Evolutionary conservation across 495 filamentous ascomycete genomes (phyloP), one percentile per base, ranked within the genome.

Genomic region (Xylaria venustula): DNA sequence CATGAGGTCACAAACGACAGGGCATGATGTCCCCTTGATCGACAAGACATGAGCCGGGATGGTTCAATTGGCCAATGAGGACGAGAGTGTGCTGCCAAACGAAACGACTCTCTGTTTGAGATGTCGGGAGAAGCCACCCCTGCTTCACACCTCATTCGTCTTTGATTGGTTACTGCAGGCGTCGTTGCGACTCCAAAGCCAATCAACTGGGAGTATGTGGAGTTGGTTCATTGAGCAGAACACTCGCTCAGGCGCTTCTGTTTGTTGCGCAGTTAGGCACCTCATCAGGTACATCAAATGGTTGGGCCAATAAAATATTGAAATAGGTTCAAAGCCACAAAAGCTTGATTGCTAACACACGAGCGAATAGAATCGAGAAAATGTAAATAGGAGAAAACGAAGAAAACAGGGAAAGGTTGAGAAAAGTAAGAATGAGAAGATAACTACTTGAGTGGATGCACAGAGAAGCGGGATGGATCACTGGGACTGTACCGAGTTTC

Each of bases 71-170:
- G 20, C 68, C 68, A 71, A 71, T 68, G 46, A 46, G 50, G 55
- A 19, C 12, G 32, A 40, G 55, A 37, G 4, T 34, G 34, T 58
- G 63, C 61, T 66, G 66, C 58, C 58, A 71, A 71, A 71, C 68
- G 68, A 71, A 71, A 71, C 68, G 37, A 32, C 42, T 12, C 26
- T 45, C 53, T 55, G 68, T 71, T 71, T 71, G 68, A 71, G 63
- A 50, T 68, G 51, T 60, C 63, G 63, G 65, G 51, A 25, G 54
- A 44, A 12, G 32, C 0, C 6, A 42, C 61, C 63, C 61, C 62
- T 59, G 49, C 44, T 30, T 25, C 7, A 28, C 2, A 1, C 61
- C 49, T 62, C 0, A 70, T 70, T 70, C 58, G 63, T 28, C 22
- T 12, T 7, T 58, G 26, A 25, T 47, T 56, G 45, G 44, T 3